A percentile compares a stretch with the other conserved stretches of the same genome.
Evolutionary conservation across 352 stramenopile genomes (phyloP).

Genomic region (Saprolegnia parasitica): DNA sequence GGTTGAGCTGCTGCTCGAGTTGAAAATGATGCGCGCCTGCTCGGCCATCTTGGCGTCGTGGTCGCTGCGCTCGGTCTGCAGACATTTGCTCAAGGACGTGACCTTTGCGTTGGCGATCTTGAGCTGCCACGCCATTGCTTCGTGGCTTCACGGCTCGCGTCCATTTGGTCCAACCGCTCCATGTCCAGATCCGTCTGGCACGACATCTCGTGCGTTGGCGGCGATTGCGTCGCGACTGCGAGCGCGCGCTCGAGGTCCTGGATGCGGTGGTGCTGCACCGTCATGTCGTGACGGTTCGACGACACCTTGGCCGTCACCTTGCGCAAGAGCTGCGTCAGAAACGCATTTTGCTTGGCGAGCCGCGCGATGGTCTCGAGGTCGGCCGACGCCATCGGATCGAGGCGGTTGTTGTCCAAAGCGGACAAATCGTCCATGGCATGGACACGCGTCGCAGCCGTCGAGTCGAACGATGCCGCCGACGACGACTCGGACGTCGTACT

Average conservation of each 20-base stretch:
- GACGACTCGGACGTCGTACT: not conserved
- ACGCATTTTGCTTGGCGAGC: constrained; percentile 27
- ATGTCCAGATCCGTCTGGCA: constrained; percentile 10
- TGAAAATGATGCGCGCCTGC: constrained; percentile 1
- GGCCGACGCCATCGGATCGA: not conserved
- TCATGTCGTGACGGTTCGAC: constrained; percentile 21
- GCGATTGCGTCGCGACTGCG: not conserved
- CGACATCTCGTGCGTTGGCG: not conserved
- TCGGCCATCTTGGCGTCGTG: constrained; percentile 5
- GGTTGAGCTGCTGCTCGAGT: constrained; percentile 10
- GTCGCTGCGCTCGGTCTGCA: constrained; percentile 1
- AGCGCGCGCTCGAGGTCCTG: constrained; percentile 1
- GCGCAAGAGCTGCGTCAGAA: constrained; percentile 14
- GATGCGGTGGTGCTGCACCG: constrained; percentile 8
- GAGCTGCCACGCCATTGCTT: constrained; percentile 26
- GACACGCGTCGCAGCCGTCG: not conserved
- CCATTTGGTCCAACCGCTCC: not conserved
- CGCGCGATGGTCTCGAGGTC: not conserved
- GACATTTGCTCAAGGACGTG: not conserved
- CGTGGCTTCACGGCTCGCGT: not conserved
- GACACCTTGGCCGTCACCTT: constrained; percentile 27
- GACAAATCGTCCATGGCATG: not conserved
- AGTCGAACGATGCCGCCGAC: not conserved
- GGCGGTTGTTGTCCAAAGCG: not conserved
- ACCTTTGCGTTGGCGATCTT: constrained; percentile 28